A percentile compares a stretch with the other conserved stretches of the same genome.
Conservation (phyloP, 2,329 filamentous ascomycete genomes). For the Dactylellina haptotyla region DNA sequence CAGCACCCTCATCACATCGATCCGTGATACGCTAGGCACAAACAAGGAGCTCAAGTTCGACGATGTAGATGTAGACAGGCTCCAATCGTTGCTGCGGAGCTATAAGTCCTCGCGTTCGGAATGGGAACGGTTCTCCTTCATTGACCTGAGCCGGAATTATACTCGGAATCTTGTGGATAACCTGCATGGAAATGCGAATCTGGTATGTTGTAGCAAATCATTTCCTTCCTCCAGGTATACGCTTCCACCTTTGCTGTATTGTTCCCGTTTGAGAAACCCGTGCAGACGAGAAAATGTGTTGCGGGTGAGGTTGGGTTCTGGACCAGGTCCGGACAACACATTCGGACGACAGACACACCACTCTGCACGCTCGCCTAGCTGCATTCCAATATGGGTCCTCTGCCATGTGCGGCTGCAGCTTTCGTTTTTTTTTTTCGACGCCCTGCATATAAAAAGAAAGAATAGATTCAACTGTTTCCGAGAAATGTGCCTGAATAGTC, state of each 20-base stretch:
- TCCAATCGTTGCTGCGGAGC: slow-evolving; percentile 68
- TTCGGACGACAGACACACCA: slow-evolving; percentile 42
- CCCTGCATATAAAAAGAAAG: slow-evolving; percentile 15
- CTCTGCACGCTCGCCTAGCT: slow-evolving; percentile 18
- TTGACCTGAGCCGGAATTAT: slow-evolving; percentile 67
- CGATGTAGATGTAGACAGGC: slow-evolving; percentile 69
- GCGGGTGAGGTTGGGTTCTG: slow-evolving; percentile 47
- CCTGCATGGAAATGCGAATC: slow-evolving; percentile 73
- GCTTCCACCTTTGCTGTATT: not conserved
- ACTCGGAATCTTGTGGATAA: slow-evolving; percentile 74
- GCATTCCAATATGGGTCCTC: slow-evolving; percentile 20
- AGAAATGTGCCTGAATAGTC: not conserved
- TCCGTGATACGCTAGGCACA: slow-evolving; percentile 39
- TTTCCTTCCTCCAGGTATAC: too few relatives aligned
- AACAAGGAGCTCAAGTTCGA: slow-evolving; percentile 58
- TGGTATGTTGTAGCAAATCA: too few relatives aligned
- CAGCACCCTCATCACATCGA: slow-evolving; percentile 24
- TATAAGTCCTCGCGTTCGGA: slow-evolving; percentile 69
- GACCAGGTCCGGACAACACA: slow-evolving; percentile 41
- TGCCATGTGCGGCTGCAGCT: slow-evolving; percentile 10
- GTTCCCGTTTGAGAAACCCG: slow-evolving; percentile 55
- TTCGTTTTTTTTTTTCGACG: not conserved
- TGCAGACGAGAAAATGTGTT: slow-evolving; percentile 38
- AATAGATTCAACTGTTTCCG: too few relatives aligned
- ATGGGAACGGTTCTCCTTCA: slow-evolving; percentile 69